phyloP scores from a whole-genome alignment of 1,284 basidiomycete genomes.

The Fomes fomentarius region DNA sequence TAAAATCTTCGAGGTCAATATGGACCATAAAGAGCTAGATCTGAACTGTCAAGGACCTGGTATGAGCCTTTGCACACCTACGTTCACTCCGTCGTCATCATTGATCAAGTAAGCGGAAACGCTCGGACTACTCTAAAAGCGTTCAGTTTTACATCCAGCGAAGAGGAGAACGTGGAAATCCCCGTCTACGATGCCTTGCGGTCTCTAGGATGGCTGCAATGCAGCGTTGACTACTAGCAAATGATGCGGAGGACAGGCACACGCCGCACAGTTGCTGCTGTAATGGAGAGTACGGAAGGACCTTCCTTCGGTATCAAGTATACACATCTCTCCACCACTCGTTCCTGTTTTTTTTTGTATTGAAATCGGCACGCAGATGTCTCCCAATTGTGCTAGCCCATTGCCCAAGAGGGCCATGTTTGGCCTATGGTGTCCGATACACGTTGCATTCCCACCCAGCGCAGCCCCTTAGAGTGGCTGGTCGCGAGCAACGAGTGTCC shows the following conservation, averaged over 20 bases:
- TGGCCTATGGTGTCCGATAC: background rate
- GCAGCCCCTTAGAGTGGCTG: background rate
- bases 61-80: no score
- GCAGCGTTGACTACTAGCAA: no score
- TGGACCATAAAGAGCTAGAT: no score
- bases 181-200: no score
- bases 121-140: no score
- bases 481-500: background rate
- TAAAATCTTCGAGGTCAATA: no score
- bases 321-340: background rate
- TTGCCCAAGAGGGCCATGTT: background rate
- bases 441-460: background rate
- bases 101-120: no score
- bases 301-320: background rate
- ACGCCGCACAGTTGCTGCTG: background rate
- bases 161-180: no score
- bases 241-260: background rate
- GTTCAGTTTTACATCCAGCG: no score
- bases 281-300: background rate
- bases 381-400: background rate
- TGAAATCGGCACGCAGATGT: background rate
- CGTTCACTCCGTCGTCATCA: no score
- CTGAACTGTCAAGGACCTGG: no score
- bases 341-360: slow-evolving; percentile 12
- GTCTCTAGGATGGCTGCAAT: no score